These are phyloP conservation scores for Dichotomocladium elegans DNA, from an alignment of 371 early-diverging fungal genomes.

Conservation along the genomic window DNA sequence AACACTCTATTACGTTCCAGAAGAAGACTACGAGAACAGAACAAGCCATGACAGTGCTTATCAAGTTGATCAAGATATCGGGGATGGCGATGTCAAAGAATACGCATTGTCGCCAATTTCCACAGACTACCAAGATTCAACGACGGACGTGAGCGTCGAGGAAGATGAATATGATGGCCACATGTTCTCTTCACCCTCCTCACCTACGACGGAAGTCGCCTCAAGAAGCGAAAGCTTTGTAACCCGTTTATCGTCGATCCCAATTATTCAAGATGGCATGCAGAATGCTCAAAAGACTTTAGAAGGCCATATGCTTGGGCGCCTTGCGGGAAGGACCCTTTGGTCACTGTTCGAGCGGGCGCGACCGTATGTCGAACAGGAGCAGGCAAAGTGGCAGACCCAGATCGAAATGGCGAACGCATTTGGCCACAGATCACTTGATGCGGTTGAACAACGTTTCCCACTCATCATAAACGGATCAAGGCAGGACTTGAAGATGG, in stretches of 20 bases:
- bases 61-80: background rate
- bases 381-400: background rate
- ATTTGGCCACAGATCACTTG: conserved; percentile 62
- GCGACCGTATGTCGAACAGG: background rate
- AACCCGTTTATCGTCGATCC: conserved; percentile 1
- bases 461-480: conserved; percentile 1
- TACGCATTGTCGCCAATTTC: conserved; percentile 1
- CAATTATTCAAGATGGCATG: conserved; percentile 2
- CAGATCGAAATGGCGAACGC: conserved; percentile 46
- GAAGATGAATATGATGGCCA: background rate
- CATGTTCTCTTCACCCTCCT: background rate
- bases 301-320: conserved; percentile 3
- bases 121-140: background rate
- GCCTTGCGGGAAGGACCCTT: conserved; percentile 2
- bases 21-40: background rate
- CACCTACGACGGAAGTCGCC: too few relatives aligned
- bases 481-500: background rate
- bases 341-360: background rate
- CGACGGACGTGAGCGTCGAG: background rate
- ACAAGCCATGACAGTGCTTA: background rate
- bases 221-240: background rate
- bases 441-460: conserved; percentile 43
- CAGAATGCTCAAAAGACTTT: background rate
- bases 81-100: conserved; percentile 3
- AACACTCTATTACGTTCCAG: background rate